Percentiles rank a stretch among this genome's conserved stretches.
phyloP scores from a whole-genome alignment of 2,329 filamentous ascomycete genomes.

The Fusarium euwallaceae region DNA sequence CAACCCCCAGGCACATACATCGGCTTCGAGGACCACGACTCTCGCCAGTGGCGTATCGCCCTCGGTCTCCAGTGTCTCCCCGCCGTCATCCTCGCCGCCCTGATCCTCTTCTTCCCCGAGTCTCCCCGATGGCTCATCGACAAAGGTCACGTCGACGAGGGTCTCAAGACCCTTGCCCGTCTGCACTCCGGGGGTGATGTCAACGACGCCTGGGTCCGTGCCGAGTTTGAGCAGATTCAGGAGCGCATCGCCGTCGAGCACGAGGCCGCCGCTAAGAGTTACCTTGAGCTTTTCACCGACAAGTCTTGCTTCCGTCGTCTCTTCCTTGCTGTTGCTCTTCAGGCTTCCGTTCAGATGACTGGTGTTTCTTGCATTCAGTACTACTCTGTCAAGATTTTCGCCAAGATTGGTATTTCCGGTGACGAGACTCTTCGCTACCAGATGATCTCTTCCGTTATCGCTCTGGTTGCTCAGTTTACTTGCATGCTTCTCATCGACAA shows the following conservation, averaged over 20 bases:
- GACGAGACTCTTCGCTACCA: constrained; percentile 80
- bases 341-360: constrained; percentile 82
- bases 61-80: constrained; percentile 80
- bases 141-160: constrained; percentile 74
- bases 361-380: constrained; percentile 82
- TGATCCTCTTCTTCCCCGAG: constrained; percentile 80
- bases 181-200: constrained; percentile 78
- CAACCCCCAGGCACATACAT: constrained; percentile 49
- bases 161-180: constrained; percentile 74
- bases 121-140: constrained; percentile 82
- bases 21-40: constrained; percentile 44
- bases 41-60: constrained; percentile 53
- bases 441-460: constrained; percentile 79
- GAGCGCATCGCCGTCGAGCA: constrained; percentile 74
- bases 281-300: constrained; percentile 74
- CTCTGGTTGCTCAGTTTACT: constrained; percentile 74
- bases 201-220: constrained; percentile 76
- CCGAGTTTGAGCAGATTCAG: constrained; percentile 80
- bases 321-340: constrained; percentile 76
- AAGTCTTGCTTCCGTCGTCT: constrained; percentile 77
- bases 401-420: constrained; percentile 75
- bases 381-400: constrained; percentile 76
- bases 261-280: constrained; percentile 77
- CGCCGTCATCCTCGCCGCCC: constrained; percentile 71
- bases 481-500: constrained; percentile 79